Percentiles rank a stretch among this genome's conserved stretches.
phyloP scores from a whole-genome alignment of 257 asterid species.

The Jacaranda mimosifolia region DNA sequence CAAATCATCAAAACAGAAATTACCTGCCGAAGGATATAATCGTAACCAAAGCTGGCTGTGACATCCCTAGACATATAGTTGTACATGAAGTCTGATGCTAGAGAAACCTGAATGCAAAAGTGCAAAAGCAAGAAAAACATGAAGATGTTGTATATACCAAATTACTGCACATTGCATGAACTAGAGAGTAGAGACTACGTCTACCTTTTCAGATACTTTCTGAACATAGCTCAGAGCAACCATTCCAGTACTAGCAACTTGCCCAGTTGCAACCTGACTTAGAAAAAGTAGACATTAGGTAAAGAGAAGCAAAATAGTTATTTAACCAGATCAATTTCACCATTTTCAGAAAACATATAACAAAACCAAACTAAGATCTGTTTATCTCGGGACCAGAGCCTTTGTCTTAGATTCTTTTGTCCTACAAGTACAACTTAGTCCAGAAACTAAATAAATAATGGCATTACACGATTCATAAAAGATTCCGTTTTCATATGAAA shows the following conservation, averaged over 20 bases:
- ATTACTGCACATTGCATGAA: slow-evolving; percentile 5
- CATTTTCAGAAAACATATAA: slow-evolving; percentile 17
- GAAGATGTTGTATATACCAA: slow-evolving; percentile 8
- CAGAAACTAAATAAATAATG: not conserved
- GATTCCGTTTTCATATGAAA: not conserved
- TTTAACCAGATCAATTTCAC: not conserved
- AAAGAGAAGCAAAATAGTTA: not conserved
- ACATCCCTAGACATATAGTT: slow-evolving; percentile 86
- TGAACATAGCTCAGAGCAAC: slow-evolving; percentile 90
- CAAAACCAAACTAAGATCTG: not conserved
- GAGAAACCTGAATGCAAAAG: slow-evolving; percentile 70
- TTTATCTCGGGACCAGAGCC: not conserved
- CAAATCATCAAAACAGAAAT: slow-evolving; percentile 21
- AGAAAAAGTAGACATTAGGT: not conserved
- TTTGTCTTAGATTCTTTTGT: not conserved
- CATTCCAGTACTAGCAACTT: slow-evolving; percentile 94
- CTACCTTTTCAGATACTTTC: slow-evolving; percentile 85
- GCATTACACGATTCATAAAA: not conserved
- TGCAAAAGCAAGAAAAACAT: slow-evolving; percentile 25
- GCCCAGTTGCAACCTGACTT: slow-evolving; percentile 83
- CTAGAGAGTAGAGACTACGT: not conserved
- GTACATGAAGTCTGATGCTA: slow-evolving; percentile 92
- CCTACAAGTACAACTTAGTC: not conserved
- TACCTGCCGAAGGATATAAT: slow-evolving; percentile 93
- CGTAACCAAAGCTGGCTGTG: slow-evolving; percentile 95